phyloP scores from a whole-genome alignment of 257 asterid genomes.

The Anisodus acutangulus region DNA sequence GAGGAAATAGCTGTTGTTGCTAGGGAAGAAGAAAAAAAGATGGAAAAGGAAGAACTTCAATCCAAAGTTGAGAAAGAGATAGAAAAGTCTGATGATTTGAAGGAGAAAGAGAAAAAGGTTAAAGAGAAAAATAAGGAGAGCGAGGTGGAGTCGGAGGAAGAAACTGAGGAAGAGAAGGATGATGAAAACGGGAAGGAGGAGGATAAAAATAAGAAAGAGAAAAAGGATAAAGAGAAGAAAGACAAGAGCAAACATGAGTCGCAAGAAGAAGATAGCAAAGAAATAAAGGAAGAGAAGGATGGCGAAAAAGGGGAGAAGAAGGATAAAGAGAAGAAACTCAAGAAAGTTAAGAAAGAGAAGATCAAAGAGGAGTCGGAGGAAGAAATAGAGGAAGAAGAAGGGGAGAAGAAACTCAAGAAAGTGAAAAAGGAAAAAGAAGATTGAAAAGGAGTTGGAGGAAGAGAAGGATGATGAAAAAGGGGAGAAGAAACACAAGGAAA shows the following conservation, averaged over 20 bases:
- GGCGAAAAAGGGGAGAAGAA: constrained; percentile 3
- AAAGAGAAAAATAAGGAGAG: background rate
- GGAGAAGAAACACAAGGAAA: constrained; percentile 12
- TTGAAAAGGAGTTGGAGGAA: background rate
- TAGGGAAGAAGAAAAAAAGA: background rate
- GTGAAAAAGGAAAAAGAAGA: background rate
- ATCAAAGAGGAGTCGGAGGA: background rate
- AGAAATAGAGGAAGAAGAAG: background rate
- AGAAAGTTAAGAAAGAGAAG: constrained; percentile 28
- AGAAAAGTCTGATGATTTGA: background rate
- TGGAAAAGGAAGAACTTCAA: constrained; percentile 20
- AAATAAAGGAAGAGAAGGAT: background rate
- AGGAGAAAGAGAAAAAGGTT: background rate
- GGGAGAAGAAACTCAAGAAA: constrained; percentile 20
- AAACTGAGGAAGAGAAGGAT: constrained; percentile 31
- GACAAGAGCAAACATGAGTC: background rate
- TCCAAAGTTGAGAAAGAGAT: background rate
- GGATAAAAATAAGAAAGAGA: constrained; percentile 27
- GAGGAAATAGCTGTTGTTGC: background rate
- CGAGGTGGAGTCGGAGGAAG: background rate
- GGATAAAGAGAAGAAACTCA: background rate
- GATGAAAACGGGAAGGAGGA: constrained; percentile 35
- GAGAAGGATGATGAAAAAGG: background rate
- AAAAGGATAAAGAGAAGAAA: constrained; percentile 10
- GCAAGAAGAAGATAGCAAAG: background rate